Evolutionary conservation across 371 early-diverging fungal species (phyloP).

Genomic region (Cladochytrium tenue): DNA sequence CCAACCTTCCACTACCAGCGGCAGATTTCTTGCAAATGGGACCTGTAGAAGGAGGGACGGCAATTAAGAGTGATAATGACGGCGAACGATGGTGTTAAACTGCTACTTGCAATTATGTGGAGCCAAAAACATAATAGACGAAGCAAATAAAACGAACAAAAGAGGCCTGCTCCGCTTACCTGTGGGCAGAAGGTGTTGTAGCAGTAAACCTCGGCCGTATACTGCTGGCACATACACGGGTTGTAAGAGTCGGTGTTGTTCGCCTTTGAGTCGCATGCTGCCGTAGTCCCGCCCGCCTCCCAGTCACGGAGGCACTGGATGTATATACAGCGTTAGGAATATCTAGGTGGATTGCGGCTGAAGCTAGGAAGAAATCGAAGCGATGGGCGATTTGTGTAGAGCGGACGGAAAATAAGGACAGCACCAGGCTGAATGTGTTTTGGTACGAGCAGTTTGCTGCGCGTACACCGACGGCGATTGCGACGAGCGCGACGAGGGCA

Average conservation of each 20-base stretch:
- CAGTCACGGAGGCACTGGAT: constrained; percentile 5
- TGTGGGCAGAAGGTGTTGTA: constrained; percentile 12
- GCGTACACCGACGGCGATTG: not conserved
- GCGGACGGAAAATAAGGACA: not conserved
- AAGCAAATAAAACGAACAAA: too few relatives aligned
- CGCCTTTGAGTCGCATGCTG: not conserved
- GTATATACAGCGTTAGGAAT: not conserved
- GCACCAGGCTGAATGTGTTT: constrained; percentile 4
- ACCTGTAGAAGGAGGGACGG: too few relatives aligned
- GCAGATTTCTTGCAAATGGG: too few relatives aligned
- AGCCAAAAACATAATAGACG: too few relatives aligned
- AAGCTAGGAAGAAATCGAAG: not conserved
- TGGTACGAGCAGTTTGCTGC: constrained; percentile 5
- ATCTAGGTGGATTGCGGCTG: not conserved
- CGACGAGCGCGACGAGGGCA: not conserved
- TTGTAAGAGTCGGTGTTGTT: not conserved
- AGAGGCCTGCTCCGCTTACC: not conserved
- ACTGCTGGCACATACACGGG: constrained; percentile 12
- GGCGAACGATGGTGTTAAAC: too few relatives aligned
- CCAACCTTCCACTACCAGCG: too few relatives aligned
- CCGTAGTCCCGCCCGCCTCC: not conserved
- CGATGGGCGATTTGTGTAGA: not conserved
- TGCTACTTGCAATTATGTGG: too few relatives aligned
- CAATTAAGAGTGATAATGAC: too few relatives aligned
- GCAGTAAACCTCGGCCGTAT: constrained; percentile 4